phyloP scores from a whole-genome alignment of 106 monocot species.

The Dioscorea zingiberensis region DNA sequence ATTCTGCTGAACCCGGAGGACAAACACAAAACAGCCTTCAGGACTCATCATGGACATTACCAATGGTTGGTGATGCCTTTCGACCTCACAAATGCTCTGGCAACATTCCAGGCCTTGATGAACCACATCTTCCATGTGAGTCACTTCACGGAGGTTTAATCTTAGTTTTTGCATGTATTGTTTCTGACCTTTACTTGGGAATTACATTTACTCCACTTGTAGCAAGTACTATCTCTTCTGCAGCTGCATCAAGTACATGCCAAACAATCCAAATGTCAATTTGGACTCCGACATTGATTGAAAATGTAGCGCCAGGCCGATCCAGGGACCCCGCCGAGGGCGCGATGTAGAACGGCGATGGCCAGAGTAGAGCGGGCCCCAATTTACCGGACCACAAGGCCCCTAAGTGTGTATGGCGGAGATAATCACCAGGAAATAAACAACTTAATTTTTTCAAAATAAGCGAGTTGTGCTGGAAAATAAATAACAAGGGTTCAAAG shows the following conservation, averaged over 20 bases:
- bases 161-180: not conserved
- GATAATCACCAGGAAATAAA: no score
- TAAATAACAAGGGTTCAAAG: no score
- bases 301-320: no score
- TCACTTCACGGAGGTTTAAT: not conserved
- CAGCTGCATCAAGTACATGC: no score
- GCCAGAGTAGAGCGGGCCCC: no score
- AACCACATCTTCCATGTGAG: not conserved
- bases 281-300: not conserved
- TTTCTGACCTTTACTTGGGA: not conserved
- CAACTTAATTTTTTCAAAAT: no score
- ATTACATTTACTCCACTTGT: not conserved
- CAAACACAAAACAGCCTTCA: constrained; percentile 3
- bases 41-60: not conserved
- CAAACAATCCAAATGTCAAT: not conserved
- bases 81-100: not conserved
- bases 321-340: no score
- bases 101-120: constrained; percentile 1
- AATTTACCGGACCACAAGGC: no score
- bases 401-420: no score
- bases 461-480: no score
- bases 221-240: not conserved
- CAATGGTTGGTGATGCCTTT: constrained; percentile 4
- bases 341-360: no score
- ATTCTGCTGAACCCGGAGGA: not conserved